Percentiles rank a stretch among this genome's conserved stretches.
phyloP scores from a whole-genome alignment of 2,329 filamentous ascomycete species.

The Hortaea werneckii region DNA sequence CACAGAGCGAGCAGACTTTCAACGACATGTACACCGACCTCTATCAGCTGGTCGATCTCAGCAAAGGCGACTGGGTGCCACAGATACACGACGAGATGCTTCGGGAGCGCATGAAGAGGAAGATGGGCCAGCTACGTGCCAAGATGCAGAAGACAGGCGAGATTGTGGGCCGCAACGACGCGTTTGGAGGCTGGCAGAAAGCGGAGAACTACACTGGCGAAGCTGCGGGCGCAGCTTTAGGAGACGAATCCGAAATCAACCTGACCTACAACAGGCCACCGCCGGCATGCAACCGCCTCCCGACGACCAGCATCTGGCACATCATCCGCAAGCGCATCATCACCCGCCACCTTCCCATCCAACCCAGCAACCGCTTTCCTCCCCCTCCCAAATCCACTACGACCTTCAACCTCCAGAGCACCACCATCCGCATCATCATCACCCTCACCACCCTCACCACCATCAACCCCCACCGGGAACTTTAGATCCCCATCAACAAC shows the following conservation, averaged over 20 bases:
- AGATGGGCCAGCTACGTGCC: constrained; percentile 28
- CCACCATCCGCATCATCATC: neutral
- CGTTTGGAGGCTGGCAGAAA: constrained; percentile 23
- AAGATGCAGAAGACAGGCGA: constrained; percentile 31
- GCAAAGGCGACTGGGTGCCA: constrained; percentile 25
- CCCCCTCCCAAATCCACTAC: neutral
- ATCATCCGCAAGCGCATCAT: constrained; percentile 8
- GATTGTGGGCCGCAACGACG: constrained; percentile 23
- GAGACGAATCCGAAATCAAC: constrained; percentile 17
- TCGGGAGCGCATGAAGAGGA: constrained; percentile 28
- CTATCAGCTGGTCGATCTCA: constrained; percentile 26
- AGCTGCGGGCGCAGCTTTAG: constrained; percentile 18
- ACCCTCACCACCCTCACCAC: neutral
- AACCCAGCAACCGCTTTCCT: neutral
- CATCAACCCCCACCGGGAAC: neutral
- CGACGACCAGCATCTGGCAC: constrained; percentile 4
- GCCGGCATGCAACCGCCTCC: neutral
- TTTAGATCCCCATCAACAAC: constrained; percentile 8
- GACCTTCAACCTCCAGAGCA: neutral
- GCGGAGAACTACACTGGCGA: constrained; percentile 25
- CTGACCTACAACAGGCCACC: neutral
- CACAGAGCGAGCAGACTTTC: constrained; percentile 22
- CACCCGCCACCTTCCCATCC: neutral
- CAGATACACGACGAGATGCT: constrained; percentile 26
- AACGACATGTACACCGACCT: constrained; percentile 26